Conservation (phyloP, 495 filamentous ascomycete species). For the Chaetomium fimeti region DNA sequence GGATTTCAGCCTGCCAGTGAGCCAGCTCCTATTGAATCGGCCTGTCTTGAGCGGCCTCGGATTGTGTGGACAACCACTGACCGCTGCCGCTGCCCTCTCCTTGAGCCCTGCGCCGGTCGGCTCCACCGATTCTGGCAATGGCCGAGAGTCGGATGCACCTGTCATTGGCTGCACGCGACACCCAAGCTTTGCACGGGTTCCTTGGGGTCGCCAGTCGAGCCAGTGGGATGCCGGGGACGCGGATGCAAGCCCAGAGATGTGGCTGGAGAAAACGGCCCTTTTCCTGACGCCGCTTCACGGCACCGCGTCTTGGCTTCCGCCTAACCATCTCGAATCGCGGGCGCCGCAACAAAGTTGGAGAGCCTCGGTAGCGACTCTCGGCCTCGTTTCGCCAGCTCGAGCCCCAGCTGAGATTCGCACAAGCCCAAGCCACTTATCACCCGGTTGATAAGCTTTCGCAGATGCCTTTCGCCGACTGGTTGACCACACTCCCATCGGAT, state of each 20-base stretch:
- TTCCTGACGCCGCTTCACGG: constrained; percentile 21
- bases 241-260: constrained; percentile 23
- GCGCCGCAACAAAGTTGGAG: background rate
- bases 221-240: constrained; percentile 1
- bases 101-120: background rate
- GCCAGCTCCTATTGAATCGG: background rate
- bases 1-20: background rate
- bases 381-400: constrained; percentile 8
- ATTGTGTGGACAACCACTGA: constrained; percentile 8
- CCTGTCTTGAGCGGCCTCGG: background rate
- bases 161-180: constrained; percentile 17
- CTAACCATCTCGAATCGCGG: background rate
- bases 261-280: constrained; percentile 29
- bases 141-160: constrained; percentile 7
- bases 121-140: constrained; percentile 15
- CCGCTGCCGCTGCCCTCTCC: constrained; percentile 5
- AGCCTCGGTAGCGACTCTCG: constrained; percentile 12
- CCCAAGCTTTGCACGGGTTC: background rate
- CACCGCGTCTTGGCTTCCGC: constrained; percentile 18
- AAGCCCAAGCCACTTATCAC: background rate
- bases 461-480: too few relatives aligned
- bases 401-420: constrained; percentile 2
- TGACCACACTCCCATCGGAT: constrained; percentile 4
- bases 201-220: background rate
- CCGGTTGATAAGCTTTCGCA: too few relatives aligned